phyloP scores from a whole-genome alignment of 2,329 filamentous ascomycete genomes.

The Claviceps africana region DNA sequence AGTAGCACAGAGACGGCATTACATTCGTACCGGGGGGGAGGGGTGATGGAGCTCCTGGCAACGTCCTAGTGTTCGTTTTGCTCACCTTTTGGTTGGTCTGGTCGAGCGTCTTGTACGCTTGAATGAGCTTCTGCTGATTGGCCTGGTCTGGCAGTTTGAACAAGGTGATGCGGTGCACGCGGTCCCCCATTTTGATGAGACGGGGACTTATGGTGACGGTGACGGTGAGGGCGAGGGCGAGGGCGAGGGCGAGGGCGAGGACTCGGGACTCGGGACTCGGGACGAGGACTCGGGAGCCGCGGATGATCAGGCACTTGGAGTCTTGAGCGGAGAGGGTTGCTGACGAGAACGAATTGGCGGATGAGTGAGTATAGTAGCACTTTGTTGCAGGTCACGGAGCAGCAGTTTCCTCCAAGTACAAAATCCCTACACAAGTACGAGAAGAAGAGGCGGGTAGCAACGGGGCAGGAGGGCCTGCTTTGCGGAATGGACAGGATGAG shows the following conservation, averaged over 20 bases:
- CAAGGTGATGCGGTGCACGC: constrained; percentile 35
- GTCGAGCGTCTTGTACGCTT: constrained; percentile 28
- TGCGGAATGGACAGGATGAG: background rate
- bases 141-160: constrained; percentile 36
- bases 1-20: background rate
- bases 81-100: constrained; percentile 28
- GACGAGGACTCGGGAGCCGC: no score
- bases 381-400: background rate
- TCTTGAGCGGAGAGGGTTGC: no score
- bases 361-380: no score
- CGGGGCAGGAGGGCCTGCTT: no score
- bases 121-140: constrained; percentile 29
- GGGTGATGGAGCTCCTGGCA: background rate
- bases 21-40: background rate
- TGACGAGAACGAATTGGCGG: no score
- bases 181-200: constrained; percentile 21
- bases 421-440: no score
- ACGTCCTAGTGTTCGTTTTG: background rate
- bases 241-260: background rate
- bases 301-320: background rate
- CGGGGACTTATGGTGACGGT: background rate
- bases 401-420: background rate
- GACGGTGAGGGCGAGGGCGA: background rate
- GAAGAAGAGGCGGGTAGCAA: no score
- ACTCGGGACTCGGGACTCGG: no score